These are phyloP conservation scores for Aurifilum marmelostoma DNA, from an alignment of 2,329 filamentous ascomycete genomes.

Conservation along the genomic window DNA sequence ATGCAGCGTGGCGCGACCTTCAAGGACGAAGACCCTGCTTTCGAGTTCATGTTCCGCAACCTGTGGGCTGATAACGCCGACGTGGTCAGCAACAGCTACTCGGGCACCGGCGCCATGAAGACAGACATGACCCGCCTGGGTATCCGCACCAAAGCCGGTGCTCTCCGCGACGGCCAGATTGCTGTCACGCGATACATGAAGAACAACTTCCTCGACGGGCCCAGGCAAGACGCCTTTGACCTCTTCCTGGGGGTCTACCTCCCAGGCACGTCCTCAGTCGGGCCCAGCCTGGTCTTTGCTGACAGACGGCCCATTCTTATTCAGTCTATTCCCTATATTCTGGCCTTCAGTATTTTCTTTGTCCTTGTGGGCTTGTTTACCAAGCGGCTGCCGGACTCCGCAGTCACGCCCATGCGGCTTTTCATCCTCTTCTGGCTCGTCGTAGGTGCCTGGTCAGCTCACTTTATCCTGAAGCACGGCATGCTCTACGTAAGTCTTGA, in stretches of 20 bases:
- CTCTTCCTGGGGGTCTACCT: conserved; percentile 88
- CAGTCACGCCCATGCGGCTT: conserved; percentile 78
- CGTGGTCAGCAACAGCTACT: conserved; percentile 89
- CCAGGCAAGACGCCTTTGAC: conserved; percentile 93
- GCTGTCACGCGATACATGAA: conserved; percentile 85
- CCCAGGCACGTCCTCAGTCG: conserved; percentile 71
- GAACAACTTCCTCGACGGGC: conserved; percentile 95
- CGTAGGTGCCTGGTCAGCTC: conserved; percentile 70
- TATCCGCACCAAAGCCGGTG: conserved; percentile 81
- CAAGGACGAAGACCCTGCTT: conserved; percentile 73
- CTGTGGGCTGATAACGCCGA: conserved; percentile 99
- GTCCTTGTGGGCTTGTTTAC: conserved; percentile 76
- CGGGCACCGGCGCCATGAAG: conserved; percentile 95
- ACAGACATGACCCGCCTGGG: conserved; percentile 97
- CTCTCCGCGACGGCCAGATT: conserved; percentile 84
- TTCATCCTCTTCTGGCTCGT: conserved; percentile 79
- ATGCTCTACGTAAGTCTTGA: conserved; percentile 83
- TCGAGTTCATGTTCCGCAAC: conserved; percentile 93
- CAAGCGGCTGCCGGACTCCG: conserved; percentile 69
- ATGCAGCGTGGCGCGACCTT: conserved; percentile 77
- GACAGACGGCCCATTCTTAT: conserved; percentile 86
- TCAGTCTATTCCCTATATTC: conserved; percentile 89
- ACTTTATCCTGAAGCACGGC: conserved; percentile 82
- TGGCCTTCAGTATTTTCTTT: conserved; percentile 85
- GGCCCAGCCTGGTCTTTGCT: conserved; percentile 74